phyloP scores from a whole-genome alignment of 768 basidiomycete species.

The Holtermanniella nyarrowii region DNA sequence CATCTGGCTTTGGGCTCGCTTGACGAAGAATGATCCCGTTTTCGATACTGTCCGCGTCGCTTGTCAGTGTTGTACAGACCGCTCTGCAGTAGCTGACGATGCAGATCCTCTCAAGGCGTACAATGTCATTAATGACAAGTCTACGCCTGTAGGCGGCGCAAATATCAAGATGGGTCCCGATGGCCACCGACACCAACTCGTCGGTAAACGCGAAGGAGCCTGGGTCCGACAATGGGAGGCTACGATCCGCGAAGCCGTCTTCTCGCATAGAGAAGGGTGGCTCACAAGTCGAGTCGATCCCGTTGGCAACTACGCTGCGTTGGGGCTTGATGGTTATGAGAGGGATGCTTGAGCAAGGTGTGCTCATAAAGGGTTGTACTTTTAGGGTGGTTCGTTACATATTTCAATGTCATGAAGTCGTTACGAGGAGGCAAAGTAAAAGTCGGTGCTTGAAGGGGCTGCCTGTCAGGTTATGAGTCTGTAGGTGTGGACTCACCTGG shows the following conservation, averaged over 20 bases:
- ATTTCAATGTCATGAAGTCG: too few species aligned
- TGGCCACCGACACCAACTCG: constrained; percentile 37
- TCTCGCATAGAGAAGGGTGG: not conserved
- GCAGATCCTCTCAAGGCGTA: constrained; percentile 4
- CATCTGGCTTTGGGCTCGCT: constrained; percentile 66
- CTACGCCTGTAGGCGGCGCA: constrained; percentile 1
- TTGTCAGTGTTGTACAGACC: constrained; percentile 48
- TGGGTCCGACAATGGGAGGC: constrained; percentile 74
- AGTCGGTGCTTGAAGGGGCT: constrained; percentile 31
- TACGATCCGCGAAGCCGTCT: constrained; percentile 45
- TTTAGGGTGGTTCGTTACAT: too few species aligned
- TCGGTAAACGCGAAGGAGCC: constrained; percentile 60
- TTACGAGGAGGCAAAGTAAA: constrained; percentile 28
- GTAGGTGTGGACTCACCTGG: constrained; percentile 12
- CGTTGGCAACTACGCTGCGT: not conserved
- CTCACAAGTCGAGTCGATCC: not conserved
- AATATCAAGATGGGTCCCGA: constrained; percentile 10
- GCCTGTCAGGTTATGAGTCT: not conserved
- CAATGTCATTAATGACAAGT: constrained; percentile 13
- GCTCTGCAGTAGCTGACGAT: too few species aligned
- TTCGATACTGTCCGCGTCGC: too few species aligned
- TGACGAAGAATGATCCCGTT: too few species aligned
- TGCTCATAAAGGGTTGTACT: not conserved
- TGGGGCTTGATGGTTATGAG: not conserved
- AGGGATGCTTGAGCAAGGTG: not conserved